Base-by-base conservation (phyloP, 345 rosid species). In the Mallotus nudiflorus region DNA sequence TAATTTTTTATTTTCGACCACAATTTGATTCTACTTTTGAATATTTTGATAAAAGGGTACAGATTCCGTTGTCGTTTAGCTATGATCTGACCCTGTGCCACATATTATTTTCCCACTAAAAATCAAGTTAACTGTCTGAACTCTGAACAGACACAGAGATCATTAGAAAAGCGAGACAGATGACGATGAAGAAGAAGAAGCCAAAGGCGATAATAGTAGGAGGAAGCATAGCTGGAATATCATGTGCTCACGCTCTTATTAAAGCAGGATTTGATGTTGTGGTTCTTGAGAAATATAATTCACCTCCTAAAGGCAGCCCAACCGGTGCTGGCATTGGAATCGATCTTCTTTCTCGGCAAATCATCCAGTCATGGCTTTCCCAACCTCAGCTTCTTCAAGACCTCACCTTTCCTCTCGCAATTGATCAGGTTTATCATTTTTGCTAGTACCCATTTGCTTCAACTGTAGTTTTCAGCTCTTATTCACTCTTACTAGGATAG, bases 241-340 rank as follows among this genome's bases (percentile, higher is more conserved):
- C 96, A 24, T 84, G 93, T 74, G 93, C 91, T 13, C 96, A 88
- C 70, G 74, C 96, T 29, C 85, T 88, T 33, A 73, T 78, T 33
- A 80, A 61, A 73, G 90, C 86, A 2, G 95, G 91, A 6, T 90
- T 90, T 91, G 82, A 90, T 18, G 89, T 90, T 24, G 22, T 82
- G 15, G 84, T 88, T 1, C 66, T 90, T 15, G 98, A 92, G 88
- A 90, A 90, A 68, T 78, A 89, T 0, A 5, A 52, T 25, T 64
- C 81, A 55, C 89, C 95, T 22, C 91, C 91, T 0, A 83, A 76
- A 22, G 86, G 89, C n/a, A 88, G 89, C 68, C 87, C 95, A 16
- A 87, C 91, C 13, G 95, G 98, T 29, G 96, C 96, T 4, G 98
- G 96, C 0, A 82, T 90, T 19, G 85, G 89, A 9, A 87, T 92